Evolutionary conservation across 768 basidiomycete genomes (phyloP).

Genomic region (Tephrocybe sp.): DNA sequence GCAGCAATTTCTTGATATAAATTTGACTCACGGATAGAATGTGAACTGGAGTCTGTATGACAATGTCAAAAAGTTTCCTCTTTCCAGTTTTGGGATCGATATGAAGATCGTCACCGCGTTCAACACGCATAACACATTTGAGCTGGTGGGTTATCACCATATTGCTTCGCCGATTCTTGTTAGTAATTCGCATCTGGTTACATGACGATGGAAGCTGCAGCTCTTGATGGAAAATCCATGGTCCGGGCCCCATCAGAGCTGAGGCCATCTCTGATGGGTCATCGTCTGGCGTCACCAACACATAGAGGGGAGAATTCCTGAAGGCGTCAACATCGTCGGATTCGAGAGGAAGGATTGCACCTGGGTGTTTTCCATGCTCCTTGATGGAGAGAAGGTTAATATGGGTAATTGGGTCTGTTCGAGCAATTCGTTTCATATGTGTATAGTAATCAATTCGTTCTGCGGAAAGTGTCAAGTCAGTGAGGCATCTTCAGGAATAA

Average conservation of each 20-base stretch:
- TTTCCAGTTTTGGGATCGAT: constrained; percentile 65
- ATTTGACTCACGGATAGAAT: constrained; percentile 85
- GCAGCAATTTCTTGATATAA: neutral
- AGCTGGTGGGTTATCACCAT: constrained; percentile 74
- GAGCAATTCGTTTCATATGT: constrained; percentile 60
- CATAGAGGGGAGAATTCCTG: constrained; percentile 62
- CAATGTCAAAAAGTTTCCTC: constrained; percentile 83
- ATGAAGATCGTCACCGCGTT: constrained; percentile 69
- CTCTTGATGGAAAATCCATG: constrained; percentile 77
- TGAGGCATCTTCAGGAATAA: neutral
- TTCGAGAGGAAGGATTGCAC: constrained; percentile 74
- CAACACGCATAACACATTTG: constrained; percentile 80
- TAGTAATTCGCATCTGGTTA: constrained; percentile 66
- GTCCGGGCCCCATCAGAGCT: constrained; percentile 72
- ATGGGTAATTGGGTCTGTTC: constrained; percentile 63
- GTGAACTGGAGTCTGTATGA: constrained; percentile 80
- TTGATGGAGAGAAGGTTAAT: constrained; percentile 64
- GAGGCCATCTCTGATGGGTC: constrained; percentile 58
- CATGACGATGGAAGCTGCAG: constrained; percentile 70
- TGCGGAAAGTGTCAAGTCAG: constrained; percentile 24
- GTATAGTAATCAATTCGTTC: constrained; percentile 84
- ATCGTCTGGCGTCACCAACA: constrained; percentile 44
- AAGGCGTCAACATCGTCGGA: constrained; percentile 66
- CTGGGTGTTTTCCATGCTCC: constrained; percentile 47
- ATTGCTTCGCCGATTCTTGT: constrained; percentile 72